These are phyloP conservation scores for Paraurostyla sp. DNA, from an alignment of 73 alveolate species.

Conservation along the genomic window DNA sequence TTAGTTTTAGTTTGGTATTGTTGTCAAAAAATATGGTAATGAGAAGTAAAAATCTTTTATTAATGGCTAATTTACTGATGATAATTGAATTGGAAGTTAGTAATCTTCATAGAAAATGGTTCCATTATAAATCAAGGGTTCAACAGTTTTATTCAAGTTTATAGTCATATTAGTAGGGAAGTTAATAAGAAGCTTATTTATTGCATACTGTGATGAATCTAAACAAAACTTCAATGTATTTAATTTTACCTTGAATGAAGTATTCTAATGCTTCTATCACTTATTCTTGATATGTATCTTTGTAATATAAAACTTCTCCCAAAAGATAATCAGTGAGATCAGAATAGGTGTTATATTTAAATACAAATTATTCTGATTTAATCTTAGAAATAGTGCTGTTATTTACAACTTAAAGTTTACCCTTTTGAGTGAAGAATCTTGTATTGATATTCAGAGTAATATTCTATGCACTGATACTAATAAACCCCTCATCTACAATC, in stretches of 20 bases:
- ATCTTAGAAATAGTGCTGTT: background rate
- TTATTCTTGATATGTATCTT: background rate
- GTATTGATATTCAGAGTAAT: background rate
- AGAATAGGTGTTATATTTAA: constrained; percentile 6
- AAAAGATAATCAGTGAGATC: background rate
- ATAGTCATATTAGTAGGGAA: no score
- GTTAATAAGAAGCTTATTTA: no score
- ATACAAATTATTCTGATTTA: background rate
- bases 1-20: background rate
- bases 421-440: background rate
- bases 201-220: no score
- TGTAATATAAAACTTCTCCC: background rate
- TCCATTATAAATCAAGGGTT: no score
- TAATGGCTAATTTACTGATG: no score
- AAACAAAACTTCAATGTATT: background rate
- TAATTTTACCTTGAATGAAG: background rate
- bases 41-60: no score
- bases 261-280: background rate
- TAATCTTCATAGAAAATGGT: no score
- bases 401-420: background rate
- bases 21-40: background rate
- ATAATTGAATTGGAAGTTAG: no score
- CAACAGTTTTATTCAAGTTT: no score
- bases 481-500: constrained; percentile 12
- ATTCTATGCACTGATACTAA: background rate